A percentile compares a stretch with the other conserved stretches of the same genome.
Evolutionary conservation across 345 rosid species (phyloP).

Genomic region (Jatropha curcas): DNA sequence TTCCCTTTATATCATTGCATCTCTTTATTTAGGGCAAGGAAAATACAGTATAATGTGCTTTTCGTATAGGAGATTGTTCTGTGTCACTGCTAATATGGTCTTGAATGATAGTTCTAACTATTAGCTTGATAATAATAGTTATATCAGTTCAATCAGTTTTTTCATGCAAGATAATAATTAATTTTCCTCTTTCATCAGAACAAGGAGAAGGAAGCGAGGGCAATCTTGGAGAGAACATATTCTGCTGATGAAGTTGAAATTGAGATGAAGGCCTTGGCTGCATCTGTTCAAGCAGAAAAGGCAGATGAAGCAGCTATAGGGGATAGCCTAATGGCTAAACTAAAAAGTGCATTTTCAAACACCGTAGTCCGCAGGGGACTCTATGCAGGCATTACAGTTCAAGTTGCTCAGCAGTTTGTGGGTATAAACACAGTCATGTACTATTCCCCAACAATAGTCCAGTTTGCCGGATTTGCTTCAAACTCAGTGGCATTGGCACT

Average conservation of each 20-base stretch:
- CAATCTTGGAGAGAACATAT: slow-evolving; percentile 61
- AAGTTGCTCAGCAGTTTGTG: slow-evolving; percentile 84
- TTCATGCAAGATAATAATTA: no score
- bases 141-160: no score
- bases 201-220: slow-evolving; percentile 54
- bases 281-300: slow-evolving; percentile 59
- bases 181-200: slow-evolving; percentile 27
- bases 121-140: no score
- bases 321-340: slow-evolving; percentile 39
- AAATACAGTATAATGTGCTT: no score
- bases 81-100: no score
- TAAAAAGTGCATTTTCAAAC: slow-evolving; percentile 66
- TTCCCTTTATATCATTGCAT: no score
- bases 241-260: slow-evolving; percentile 58
- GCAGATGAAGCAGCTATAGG: slow-evolving; percentile 54
- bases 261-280: slow-evolving; percentile 49
- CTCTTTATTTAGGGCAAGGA: not conserved
- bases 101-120: no score
- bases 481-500: slow-evolving; percentile 77
- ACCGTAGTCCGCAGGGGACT: slow-evolving; percentile 63
- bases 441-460: slow-evolving; percentile 82
- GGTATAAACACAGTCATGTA: slow-evolving; percentile 96
- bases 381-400: slow-evolving; percentile 77
- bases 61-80: no score
- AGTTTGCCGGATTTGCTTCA: slow-evolving; percentile 85